Conservation (phyloP, 2,329 filamentous ascomycete species). For the Aureobasidium leucospermi region DNA sequence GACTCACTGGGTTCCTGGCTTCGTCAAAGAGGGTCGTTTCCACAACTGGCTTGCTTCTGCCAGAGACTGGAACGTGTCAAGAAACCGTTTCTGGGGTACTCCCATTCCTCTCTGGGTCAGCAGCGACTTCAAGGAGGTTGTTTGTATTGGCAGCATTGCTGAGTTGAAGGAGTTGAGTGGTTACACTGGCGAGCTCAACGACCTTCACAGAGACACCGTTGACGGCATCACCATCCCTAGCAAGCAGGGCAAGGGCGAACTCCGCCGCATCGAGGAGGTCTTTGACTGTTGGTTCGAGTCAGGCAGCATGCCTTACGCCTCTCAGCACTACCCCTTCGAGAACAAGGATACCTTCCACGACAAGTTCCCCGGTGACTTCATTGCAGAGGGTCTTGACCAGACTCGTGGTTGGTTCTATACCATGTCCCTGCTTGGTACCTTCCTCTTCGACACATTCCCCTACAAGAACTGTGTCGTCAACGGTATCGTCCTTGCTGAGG, state of each 20-base stretch:
- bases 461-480: conserved; percentile 98
- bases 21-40: conserved; percentile 88
- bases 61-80: conserved; percentile 89
- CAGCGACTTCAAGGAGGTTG: conserved; percentile 76
- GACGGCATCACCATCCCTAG: conserved; percentile 92
- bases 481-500: conserved; percentile 85
- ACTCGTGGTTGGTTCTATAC: conserved; percentile 98
- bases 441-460: conserved; percentile 75
- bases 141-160: conserved; percentile 77
- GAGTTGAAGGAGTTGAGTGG: conserved; percentile 82
- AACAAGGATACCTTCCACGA: conserved; percentile 70
- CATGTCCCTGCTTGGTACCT: conserved; percentile 76
- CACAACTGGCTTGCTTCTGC: conserved; percentile 86
- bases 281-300: conserved; percentile 98
- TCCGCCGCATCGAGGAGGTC: conserved; percentile 76
- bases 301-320: conserved; percentile 90
- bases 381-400: conserved; percentile 87
- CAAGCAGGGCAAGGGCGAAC: conserved; percentile 74
- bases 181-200: conserved; percentile 72
- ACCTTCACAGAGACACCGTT: conserved; percentile 87
- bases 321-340: conserved; percentile 86
- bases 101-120: conserved; percentile 89
- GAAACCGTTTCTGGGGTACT: conserved; percentile 93
- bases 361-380: conserved; percentile 86
- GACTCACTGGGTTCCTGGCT: conserved; percentile 85